Percentiles rank a stretch among this genome's conserved stretches.
Conservation (phyloP, 257 asterid species). For the Cinchona pubescens region DNA sequence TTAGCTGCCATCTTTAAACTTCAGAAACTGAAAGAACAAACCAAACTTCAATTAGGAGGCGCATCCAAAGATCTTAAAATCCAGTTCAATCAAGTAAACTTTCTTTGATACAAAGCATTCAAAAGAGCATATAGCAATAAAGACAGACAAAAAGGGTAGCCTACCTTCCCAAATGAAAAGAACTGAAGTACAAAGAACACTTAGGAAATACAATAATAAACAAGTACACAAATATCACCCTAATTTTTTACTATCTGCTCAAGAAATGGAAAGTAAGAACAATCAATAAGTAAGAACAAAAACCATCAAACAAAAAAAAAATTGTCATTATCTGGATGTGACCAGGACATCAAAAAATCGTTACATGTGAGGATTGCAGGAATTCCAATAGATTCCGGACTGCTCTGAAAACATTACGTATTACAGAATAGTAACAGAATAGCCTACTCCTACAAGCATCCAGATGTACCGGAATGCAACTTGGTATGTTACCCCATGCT, state of each 20-base stretch:
- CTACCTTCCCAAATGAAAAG: neutral
- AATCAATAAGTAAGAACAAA: neutral
- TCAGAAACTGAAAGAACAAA: slow-evolving; percentile 14
- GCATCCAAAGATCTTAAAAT: neutral
- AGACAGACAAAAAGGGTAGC: neutral
- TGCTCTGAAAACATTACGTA: neutral
- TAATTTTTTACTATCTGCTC: neutral
- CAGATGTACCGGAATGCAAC: neutral
- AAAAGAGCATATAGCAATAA: neutral
- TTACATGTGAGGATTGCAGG: neutral
- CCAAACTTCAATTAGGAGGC: neutral
- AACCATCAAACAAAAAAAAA: neutral
- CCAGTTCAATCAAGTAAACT: neutral
- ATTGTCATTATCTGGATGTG: neutral
- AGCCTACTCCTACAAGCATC: neutral
- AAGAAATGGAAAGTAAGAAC: neutral
- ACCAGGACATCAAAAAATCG: neutral
- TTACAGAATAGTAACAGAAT: no score
- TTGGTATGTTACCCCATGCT: neutral
- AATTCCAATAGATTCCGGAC: neutral
- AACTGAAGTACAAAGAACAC: neutral
- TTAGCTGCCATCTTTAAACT: slow-evolving; percentile 31
- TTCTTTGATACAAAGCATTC: neutral
- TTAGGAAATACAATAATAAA: neutral
- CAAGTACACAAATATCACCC: no score